Evolutionary conservation across 2,329 filamentous ascomycete species (phyloP), one percentile per base, ranked within the genome.

Genomic region (Trichoderma arundinaceum): DNA sequence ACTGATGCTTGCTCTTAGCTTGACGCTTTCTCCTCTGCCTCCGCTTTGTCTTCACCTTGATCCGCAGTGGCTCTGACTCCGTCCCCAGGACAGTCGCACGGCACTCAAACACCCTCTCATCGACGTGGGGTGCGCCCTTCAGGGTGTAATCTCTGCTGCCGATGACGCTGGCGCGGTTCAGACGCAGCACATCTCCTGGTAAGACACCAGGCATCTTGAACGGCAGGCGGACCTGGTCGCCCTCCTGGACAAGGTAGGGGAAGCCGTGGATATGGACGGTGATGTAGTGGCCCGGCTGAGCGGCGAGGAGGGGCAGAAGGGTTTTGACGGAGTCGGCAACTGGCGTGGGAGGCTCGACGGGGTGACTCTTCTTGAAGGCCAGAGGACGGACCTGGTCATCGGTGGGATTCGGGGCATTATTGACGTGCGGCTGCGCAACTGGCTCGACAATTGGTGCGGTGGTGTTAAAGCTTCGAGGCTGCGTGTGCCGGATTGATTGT

Each of bases 81-180:
- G 90, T 87, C 6, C 93, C 94, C 68, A 95, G 84, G 32, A 99
- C 93, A 39, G 89, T 87, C 15, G 94, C 92, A 66, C 93, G 86
- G 78, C 93, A 97, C 75, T 92, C 90, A 73, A 93, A 98, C 66
- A 97, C 78, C 62, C 88, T 80, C 77, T 94, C 90, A 76, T 97
- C 93, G 68, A 98, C 80, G 75, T 91, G 94, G n/a, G 91, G 88
- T 4, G 85, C 81, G 5, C 91, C 92, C 77, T 93, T 92, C 69
- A 98, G 83, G 5, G 94, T 97, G 79, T 92, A 96, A 77, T 98
- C 94, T 69, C 95, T 86, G 71, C 90, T 94, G 33, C 95, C 95
- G 51, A 99, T 80, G 62, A 90, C 83, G 46, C 88, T 90, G 28
- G 93, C 95, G 64, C 93, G 90, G 80, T 97, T 94, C 66, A 99